Conservation (phyloP, 2,329 filamentous ascomycete species). For the Penicillium sp. region DNA sequence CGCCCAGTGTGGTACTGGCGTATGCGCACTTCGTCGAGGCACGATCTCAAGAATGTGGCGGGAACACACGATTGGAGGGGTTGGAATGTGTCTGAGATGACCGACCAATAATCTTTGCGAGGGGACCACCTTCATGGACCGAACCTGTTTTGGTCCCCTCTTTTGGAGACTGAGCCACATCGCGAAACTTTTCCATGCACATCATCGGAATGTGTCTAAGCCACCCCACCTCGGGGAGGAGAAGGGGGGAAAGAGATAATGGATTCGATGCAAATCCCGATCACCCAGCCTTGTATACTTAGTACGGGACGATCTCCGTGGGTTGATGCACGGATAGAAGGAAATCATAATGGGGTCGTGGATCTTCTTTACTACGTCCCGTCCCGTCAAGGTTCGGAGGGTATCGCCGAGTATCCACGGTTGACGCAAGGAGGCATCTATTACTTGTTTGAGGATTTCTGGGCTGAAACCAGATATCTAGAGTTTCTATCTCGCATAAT, state of each 20-base stretch:
- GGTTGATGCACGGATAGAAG: neutral
- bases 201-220: slow-evolving; percentile 13
- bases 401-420: slow-evolving; percentile 32
- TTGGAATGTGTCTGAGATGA: slow-evolving; percentile 25
- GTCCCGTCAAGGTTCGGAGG: slow-evolving; percentile 42
- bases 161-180: slow-evolving; percentile 22
- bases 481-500: neutral
- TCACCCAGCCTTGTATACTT: neutral
- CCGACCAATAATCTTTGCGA: slow-evolving; percentile 8
- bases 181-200: slow-evolving; percentile 14
- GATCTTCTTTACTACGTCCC: slow-evolving; percentile 29
- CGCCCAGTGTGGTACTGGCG: slow-evolving; percentile 3
- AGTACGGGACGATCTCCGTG: slow-evolving; percentile 5
- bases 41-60: slow-evolving; percentile 22
- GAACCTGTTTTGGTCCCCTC: slow-evolving; percentile 4
- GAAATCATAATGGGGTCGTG: slow-evolving; percentile 7
- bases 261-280: neutral
- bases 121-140: slow-evolving; percentile 6
- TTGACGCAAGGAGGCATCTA: slow-evolving; percentile 31
- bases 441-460: neutral
- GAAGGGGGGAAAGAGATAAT: neutral
- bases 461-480: neutral
- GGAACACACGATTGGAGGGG: slow-evolving; percentile 16
- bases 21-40: neutral
- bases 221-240: slow-evolving; percentile 6